Evolutionary conservation across 2,329 filamentous ascomycete genomes (phyloP), one percentile per base, ranked within the genome.

Genomic region (Arachnomyces sp.): DNA sequence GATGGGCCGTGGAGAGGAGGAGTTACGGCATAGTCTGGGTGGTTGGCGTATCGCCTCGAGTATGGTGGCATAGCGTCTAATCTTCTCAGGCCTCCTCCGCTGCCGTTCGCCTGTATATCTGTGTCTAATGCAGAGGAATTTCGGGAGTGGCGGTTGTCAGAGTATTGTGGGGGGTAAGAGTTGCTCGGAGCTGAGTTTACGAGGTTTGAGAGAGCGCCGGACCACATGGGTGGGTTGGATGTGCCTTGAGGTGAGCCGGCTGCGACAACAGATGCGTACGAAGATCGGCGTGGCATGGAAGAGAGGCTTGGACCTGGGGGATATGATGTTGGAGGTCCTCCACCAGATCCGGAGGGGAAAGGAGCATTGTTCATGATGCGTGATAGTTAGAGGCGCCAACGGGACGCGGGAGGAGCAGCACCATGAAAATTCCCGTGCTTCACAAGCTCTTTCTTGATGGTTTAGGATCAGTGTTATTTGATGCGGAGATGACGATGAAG

Each of bases 231-330:
- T 50, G 62, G 59, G 44, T 57, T 52, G 56, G n/a, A n/a, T n/a
- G 55, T 56, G 47, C 56, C 56, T 50, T 60, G 58, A 31, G 59
- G 56, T 41, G 60, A 61, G 45, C 60, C 43, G 40, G 62, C 47
- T 51, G 64, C 61, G 49, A 75, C 69, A 43, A 80, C 75, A 17
- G 76, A 78, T 51, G 77, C 76, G 63, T 80, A 80, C 38, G 78
- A 80, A 31, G 73, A 74, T 49, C 75, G 67, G 55, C 75, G 70
- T 51, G 65, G 66, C 47, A 62, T 55, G 34, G 64, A 61, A 40
- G 65, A 59, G 50, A 63, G 54, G 49, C 55, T 59, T 39, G 56
- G 47, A 36, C 46, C 46, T 40, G 44, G 42, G 31, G 58, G 50
- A 52, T 59, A 60, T 38, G 56, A 54, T 48, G 57, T 52, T 51